Percentiles rank a stretch among this genome's conserved stretches.
Evolutionary conservation across 805 yeast genomes (phyloP).

Genomic region (Kodamaea hsintzibuensis): DNA sequence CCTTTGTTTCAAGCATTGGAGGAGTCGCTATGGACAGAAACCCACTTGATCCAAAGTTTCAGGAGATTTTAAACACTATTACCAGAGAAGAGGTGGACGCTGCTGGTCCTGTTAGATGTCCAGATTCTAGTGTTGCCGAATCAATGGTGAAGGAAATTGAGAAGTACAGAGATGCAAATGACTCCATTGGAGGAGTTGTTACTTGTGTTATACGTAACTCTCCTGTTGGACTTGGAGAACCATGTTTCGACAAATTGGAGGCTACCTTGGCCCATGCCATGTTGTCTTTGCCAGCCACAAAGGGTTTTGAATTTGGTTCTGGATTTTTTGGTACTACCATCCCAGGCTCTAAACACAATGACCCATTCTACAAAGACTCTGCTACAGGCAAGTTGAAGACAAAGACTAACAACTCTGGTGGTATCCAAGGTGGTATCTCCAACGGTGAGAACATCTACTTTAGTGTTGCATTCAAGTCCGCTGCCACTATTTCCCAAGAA

Average conservation of each 20-base stretch:
- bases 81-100: conserved; percentile 89
- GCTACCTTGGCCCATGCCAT: conserved; percentile 96
- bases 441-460: conserved; percentile 96
- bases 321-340: conserved; percentile 89
- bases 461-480: conserved; percentile 95
- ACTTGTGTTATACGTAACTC: conserved; percentile 94
- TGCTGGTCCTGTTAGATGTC: conserved; percentile 91
- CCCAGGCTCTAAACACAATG: conserved; percentile 94
- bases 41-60: conserved; percentile 63
- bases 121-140: conserved; percentile 68
- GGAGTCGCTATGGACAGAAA: conserved; percentile 73
- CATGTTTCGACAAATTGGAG: conserved; percentile 94
- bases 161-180: conserved; percentile 78
- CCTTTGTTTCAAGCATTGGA: conserved; percentile 95
- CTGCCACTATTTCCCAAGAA: conserved; percentile 94
- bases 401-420: conserved; percentile 89
- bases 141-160: conserved; percentile 87
- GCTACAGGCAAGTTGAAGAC: conserved; percentile 72
- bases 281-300: conserved; percentile 96
- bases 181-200: conserved; percentile 96
- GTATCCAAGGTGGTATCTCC: conserved; percentile 96
- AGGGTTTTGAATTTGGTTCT: conserved; percentile 97
- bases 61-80: conserved; percentile 65
- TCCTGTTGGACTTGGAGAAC: conserved; percentile 97
- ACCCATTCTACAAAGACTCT: conserved; percentile 69